Conservation (phyloP, 345 rosid species). For the Hypericum perforatum region DNA sequence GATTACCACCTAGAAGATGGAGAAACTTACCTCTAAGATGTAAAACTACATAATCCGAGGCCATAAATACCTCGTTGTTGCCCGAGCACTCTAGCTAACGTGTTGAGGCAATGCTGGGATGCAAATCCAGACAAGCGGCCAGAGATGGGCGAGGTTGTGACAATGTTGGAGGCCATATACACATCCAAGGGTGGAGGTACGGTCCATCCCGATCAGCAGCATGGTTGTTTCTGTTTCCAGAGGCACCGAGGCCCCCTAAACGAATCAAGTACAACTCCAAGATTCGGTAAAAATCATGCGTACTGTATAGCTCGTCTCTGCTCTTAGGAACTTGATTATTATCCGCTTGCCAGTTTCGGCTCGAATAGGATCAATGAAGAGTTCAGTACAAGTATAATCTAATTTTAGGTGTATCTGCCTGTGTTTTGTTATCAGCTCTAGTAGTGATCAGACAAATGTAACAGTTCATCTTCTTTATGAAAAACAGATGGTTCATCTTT, state of each 20-base stretch:
- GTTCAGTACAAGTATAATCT: too few relatives aligned
- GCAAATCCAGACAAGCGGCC: slow-evolving; percentile 29
- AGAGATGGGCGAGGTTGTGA: slow-evolving; percentile 28
- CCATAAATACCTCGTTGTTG: slow-evolving; percentile 30
- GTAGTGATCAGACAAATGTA: too few relatives aligned
- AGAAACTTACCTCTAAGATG: neutral
- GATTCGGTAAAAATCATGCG: too few relatives aligned
- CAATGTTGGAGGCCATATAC: slow-evolving; percentile 26
- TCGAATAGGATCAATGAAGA: too few relatives aligned
- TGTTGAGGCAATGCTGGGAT: slow-evolving; percentile 34
- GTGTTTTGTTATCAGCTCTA: too few relatives aligned
- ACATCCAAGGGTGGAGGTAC: slow-evolving; percentile 28
- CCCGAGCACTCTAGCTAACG: slow-evolving; percentile 27
- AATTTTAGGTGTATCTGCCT: too few relatives aligned
- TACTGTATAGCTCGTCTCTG: too few relatives aligned
- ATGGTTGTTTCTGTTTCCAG: slow-evolving; percentile 24
- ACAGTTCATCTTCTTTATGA: too few relatives aligned
- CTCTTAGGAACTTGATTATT: too few relatives aligned
- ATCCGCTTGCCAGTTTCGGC: too few relatives aligned
- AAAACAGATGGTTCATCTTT: too few relatives aligned
- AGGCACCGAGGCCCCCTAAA: slow-evolving; percentile 27
- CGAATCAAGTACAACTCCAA: too few relatives aligned
- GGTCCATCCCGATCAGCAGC: slow-evolving; percentile 21
- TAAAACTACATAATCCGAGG: slow-evolving; percentile 22
- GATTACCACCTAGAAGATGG: slow-evolving; percentile 11